These are phyloP conservation scores for Hypoxylon intermedium DNA, from an alignment of 495 filamentous ascomycete genomes.

Conservation along the genomic window DNA sequence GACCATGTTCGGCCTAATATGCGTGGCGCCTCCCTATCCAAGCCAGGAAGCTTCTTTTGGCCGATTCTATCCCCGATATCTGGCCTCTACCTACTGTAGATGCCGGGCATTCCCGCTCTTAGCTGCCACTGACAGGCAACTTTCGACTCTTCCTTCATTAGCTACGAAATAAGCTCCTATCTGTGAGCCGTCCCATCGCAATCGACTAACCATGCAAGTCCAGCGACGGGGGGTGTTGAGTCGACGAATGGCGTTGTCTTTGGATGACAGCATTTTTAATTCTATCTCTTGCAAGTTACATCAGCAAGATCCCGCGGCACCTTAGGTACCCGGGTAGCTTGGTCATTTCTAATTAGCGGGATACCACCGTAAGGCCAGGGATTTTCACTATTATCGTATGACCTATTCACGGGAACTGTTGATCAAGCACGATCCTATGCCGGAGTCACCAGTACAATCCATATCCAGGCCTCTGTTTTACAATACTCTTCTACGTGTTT, in stretches of 20 bases:
- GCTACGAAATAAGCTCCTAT: constrained; percentile 10
- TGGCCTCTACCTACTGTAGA: constrained; percentile 13
- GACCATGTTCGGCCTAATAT: constrained; percentile 20
- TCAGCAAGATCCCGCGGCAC: constrained; percentile 13
- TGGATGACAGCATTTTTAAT: not conserved
- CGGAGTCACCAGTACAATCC: constrained; percentile 17
- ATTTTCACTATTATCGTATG: constrained; percentile 24
- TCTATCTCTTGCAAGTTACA: constrained; percentile 15
- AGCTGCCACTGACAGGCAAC: constrained; percentile 26
- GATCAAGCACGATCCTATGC: constrained; percentile 19
- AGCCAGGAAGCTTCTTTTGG: constrained; percentile 6
- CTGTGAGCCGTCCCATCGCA: constrained; percentile 4
- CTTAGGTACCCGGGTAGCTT: too few relatives aligned
- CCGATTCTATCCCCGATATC: constrained; percentile 18
- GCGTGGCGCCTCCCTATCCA: constrained; percentile 16
- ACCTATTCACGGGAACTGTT: constrained; percentile 20
- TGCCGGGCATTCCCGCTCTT: constrained; percentile 34
- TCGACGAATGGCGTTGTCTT: not conserved
- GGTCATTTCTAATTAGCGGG: constrained; percentile 5
- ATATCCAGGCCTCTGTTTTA: constrained; percentile 7
- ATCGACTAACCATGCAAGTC: not conserved
- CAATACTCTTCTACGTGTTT: constrained; percentile 2
- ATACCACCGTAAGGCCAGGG: constrained; percentile 18
- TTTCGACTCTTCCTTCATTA: constrained; percentile 1
- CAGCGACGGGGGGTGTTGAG: not conserved